These are phyloP conservation scores for Scheffersomyces coipomensis DNA, from an alignment of 805 yeast genomes.

Conservation along the genomic window DNA sequence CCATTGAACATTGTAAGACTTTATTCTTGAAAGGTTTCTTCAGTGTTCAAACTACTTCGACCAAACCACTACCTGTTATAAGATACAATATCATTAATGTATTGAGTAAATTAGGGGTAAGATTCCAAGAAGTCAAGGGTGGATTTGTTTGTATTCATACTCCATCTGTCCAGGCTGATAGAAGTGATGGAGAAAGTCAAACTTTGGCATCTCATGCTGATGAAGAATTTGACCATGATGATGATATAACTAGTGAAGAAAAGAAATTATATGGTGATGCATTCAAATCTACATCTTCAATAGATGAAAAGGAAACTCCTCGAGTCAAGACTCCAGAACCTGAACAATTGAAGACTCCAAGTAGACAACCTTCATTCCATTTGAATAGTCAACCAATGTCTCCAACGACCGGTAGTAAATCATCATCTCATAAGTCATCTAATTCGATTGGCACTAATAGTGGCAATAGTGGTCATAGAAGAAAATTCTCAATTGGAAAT, in stretches of 20 bases:
- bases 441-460: constrained; percentile 25
- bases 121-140: constrained; percentile 86
- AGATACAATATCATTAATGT: constrained; percentile 80
- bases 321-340: constrained; percentile 26
- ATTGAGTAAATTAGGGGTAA: constrained; percentile 72
- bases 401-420: constrained; percentile 27
- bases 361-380: constrained; percentile 39
- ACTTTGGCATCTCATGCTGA: constrained; percentile 4
- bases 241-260: constrained; percentile 25
- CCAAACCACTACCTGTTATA: constrained; percentile 86
- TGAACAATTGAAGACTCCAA: constrained; percentile 20
- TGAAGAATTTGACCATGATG: constrained; percentile 17
- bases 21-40: constrained; percentile 90
- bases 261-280: constrained; percentile 39
- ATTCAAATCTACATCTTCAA: constrained; percentile 32
- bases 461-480: constrained; percentile 41
- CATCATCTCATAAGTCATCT: constrained; percentile 35
- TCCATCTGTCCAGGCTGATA: constrained; percentile 36
- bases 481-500: constrained; percentile 65
- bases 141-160: constrained; percentile 84
- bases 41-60: constrained; percentile 91
- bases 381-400: constrained; percentile 27
- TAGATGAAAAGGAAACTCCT: constrained; percentile 16
- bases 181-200: constrained; percentile 3
- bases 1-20: constrained; percentile 90